Percentiles rank a stretch among this genome's conserved stretches.
Evolutionary conservation across 2,329 filamentous ascomycete genomes (phyloP).

Genomic region (Anthostomella pinea): DNA sequence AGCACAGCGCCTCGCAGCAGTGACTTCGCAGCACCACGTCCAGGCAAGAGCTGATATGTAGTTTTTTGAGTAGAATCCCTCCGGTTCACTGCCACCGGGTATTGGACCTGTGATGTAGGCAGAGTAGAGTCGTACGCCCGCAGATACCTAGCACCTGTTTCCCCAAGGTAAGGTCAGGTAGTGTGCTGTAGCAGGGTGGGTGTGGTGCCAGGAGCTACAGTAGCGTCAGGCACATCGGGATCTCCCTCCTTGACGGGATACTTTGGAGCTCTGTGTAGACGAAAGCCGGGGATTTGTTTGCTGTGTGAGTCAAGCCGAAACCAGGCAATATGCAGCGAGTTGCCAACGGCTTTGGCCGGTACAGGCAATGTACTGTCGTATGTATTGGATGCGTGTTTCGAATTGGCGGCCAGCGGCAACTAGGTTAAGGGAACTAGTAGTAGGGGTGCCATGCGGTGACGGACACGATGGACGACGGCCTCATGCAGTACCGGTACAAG

Average conservation of each 20-base stretch:
- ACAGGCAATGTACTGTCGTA: slow-evolving; percentile 12
- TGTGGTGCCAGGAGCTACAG: background rate
- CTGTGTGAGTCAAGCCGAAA: slow-evolving; percentile 4
- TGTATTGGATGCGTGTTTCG: too few species aligned
- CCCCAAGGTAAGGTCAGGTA: background rate
- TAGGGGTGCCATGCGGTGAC: slow-evolving; percentile 14
- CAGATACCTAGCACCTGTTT: background rate
- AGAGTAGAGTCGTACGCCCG: background rate
- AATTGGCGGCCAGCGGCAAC: slow-evolving; percentile 13
- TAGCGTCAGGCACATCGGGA: slow-evolving; percentile 8
- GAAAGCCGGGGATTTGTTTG: background rate
- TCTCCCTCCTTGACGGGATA: background rate
- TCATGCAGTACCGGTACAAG: slow-evolving; percentile 25
- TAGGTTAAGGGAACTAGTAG: slow-evolving; percentile 14
- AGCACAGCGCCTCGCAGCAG: slow-evolving; percentile 1
- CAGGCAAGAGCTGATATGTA: background rate
- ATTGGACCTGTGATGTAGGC: too few species aligned
- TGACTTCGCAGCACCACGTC: background rate
- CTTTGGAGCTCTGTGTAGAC: background rate
- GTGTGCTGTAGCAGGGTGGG: slow-evolving; percentile 1
- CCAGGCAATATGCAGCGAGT: slow-evolving; percentile 16
- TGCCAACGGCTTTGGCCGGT: too few species aligned
- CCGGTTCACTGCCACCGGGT: too few species aligned
- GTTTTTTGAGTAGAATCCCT: too few species aligned
- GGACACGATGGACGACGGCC: slow-evolving; percentile 22